phyloP scores from a whole-genome alignment of 768 basidiomycete genomes.

The Pilatotrama ljubarskyi region DNA sequence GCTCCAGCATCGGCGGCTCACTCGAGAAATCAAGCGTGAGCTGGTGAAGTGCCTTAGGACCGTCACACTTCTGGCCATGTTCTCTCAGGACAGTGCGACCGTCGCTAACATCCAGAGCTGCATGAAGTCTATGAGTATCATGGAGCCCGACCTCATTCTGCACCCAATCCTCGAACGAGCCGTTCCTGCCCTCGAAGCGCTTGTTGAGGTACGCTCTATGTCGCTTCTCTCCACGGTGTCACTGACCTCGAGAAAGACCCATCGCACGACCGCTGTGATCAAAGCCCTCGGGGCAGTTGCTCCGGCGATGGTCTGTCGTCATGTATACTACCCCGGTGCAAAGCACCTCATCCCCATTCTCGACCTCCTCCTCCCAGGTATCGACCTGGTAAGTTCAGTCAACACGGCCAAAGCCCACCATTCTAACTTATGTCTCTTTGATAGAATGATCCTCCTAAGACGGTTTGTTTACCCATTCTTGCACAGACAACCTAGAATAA shows the following conservation, averaged over 20 bases:
- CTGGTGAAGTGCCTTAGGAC: conserved; percentile 82
- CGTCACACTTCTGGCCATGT: conserved; percentile 85
- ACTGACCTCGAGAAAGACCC: conserved; percentile 50
- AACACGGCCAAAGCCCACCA: neutral
- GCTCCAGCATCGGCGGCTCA: conserved; percentile 69
- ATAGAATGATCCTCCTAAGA: conserved; percentile 79
- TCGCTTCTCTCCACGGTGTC: neutral
- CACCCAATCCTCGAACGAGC: conserved; percentile 81
- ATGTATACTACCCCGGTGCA: conserved; percentile 78
- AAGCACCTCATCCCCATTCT: conserved; percentile 80
- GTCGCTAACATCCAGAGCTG: conserved; percentile 77
- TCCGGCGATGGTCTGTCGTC: conserved; percentile 75
- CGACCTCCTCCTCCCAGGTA: conserved; percentile 80
- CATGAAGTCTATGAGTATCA: conserved; percentile 76
- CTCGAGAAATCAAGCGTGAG: conserved; percentile 76
- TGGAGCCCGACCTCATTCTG: conserved; percentile 86
- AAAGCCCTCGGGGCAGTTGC: conserved; percentile 82
- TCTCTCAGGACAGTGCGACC: conserved; percentile 77
- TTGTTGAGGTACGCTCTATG: conserved; percentile 84
- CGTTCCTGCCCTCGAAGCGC: conserved; percentile 81
- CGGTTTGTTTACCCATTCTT: conserved; percentile 41
- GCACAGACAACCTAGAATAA: conserved; percentile 4
- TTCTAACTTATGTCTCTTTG: neutral
- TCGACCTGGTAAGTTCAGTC: conserved; percentile 80
- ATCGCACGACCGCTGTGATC: conserved; percentile 82